Percentiles rank a stretch among this genome's conserved stretches.
Conservation (phyloP, 495 filamentous ascomycete species). For the Aspergillus indologenus region DNA sequence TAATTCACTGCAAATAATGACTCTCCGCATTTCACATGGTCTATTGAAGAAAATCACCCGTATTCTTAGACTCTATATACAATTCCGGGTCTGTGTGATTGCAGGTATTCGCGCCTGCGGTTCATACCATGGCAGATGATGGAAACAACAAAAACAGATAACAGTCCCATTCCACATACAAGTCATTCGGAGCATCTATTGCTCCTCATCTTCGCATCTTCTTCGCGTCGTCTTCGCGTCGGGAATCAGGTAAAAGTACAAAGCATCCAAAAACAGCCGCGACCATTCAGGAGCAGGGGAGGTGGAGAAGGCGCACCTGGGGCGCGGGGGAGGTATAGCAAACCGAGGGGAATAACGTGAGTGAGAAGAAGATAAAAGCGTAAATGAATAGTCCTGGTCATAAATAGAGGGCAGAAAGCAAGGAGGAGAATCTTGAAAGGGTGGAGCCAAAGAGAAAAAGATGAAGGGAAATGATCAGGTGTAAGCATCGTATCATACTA, state of each 20-base stretch:
- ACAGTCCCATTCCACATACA: constrained; percentile 34
- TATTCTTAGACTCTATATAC: constrained; percentile 24
- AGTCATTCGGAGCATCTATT: constrained; percentile 37
- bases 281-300: constrained; percentile 11
- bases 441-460: neutral
- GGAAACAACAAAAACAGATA: constrained; percentile 19
- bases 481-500: constrained; percentile 26
- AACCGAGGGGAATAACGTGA: constrained; percentile 1
- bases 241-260: constrained; percentile 38
- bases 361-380: constrained; percentile 13
- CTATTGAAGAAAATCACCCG: constrained; percentile 21
- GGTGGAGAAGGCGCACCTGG: constrained; percentile 1
- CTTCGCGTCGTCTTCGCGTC: constrained; percentile 16
- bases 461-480: constrained; percentile 1
- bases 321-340: neutral
- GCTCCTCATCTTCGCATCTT: constrained; percentile 33
- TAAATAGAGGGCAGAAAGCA: constrained; percentile 13
- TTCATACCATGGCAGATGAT: constrained; percentile 15
- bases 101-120: constrained; percentile 20
- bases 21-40: constrained; percentile 11
- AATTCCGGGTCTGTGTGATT: constrained; percentile 17
- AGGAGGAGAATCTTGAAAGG: neutral
- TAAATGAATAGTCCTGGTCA: constrained; percentile 26
- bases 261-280: constrained; percentile 12
- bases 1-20: neutral